Conservation (phyloP, 805 yeast genomes). For the Ogataea nakhonphanomensis region DNA sequence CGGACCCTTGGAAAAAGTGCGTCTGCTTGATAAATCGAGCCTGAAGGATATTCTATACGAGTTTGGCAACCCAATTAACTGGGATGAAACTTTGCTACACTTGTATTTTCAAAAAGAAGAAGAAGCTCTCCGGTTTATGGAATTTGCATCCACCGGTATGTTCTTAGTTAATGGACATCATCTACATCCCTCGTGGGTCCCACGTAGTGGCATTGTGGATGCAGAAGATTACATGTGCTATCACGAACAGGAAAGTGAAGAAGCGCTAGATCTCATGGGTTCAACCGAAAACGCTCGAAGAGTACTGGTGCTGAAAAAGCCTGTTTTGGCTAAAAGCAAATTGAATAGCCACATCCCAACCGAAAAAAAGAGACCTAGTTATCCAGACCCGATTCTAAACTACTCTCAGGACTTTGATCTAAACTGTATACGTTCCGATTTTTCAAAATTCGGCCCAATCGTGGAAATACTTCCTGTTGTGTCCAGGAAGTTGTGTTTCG, state of each 20-base stretch:
- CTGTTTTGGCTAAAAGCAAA: constrained; percentile 28
- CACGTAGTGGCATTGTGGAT: constrained; percentile 8
- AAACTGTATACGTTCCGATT: constrained; percentile 44
- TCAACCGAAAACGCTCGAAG: constrained; percentile 49
- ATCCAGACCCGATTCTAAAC: constrained; percentile 42
- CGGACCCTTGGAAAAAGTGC: constrained; percentile 62
- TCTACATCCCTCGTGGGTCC: constrained; percentile 46
- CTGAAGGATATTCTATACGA: constrained; percentile 10
- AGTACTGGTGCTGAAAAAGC: constrained; percentile 46
- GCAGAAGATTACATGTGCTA: constrained; percentile 10
- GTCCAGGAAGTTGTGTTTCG: constrained; percentile 59
- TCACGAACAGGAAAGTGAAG: constrained; percentile 7
- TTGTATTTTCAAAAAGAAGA: constrained; percentile 50
- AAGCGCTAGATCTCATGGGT: constrained; percentile 31
- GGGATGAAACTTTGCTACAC: constrained; percentile 35
- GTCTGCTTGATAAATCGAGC: constrained; percentile 24
- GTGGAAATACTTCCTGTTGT: constrained; percentile 64
- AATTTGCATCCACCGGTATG: constrained; percentile 48
- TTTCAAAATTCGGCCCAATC: constrained; percentile 54
- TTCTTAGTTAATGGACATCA: constrained; percentile 58
- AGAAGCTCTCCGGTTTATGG: constrained; percentile 53
- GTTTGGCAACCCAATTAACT: constrained; percentile 19
- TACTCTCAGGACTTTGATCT: constrained; percentile 46
- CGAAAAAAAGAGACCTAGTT: constrained; percentile 25
- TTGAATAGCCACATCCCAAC: constrained; percentile 9